These are phyloP conservation scores for Aspergillus ochraceoroseus DNA, from an alignment of 2,329 filamentous ascomycete species.

Conservation along the genomic window DNA sequence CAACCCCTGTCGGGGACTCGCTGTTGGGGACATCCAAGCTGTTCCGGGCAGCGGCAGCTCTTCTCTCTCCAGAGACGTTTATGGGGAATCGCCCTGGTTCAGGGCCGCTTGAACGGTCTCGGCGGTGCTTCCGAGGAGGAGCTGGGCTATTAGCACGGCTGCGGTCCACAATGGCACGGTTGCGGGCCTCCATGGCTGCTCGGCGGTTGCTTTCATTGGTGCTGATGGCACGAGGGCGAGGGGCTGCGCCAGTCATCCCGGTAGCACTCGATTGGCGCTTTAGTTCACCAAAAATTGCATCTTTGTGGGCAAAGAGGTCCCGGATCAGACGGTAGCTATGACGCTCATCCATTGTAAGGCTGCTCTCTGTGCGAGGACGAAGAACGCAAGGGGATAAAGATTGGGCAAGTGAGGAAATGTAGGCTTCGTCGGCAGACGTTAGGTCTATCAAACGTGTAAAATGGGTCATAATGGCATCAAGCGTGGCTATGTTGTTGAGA, in stretches of 20 bases:
- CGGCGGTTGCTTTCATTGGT: constrained; percentile 94
- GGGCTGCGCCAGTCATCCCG: constrained; percentile 49
- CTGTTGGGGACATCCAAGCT: constrained; percentile 76
- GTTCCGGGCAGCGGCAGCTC: constrained; percentile 50
- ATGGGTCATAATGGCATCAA: constrained; percentile 96
- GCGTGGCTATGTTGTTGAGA: constrained; percentile 95
- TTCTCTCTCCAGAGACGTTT: constrained; percentile 55
- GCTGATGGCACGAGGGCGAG: constrained; percentile 77
- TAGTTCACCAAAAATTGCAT: constrained; percentile 89
- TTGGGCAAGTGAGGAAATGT: constrained; percentile 68
- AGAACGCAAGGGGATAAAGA: constrained; percentile 79
- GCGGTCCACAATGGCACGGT: constrained; percentile 67
- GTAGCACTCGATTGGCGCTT: constrained; percentile 61
- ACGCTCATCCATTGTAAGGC: constrained; percentile 90
- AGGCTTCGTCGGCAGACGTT: constrained; percentile 89
- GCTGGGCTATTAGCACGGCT: constrained; percentile 68
- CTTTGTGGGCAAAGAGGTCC: constrained; percentile 89
- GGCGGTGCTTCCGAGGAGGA: constrained; percentile 56
- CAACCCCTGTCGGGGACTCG: constrained; percentile 39
- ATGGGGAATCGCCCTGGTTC: constrained; percentile 86
- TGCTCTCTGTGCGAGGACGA: constrained; percentile 79
- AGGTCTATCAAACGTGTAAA: constrained; percentile 95
- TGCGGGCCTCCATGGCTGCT: constrained; percentile 88
- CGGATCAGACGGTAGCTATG: constrained; percentile 86
- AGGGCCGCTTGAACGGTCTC: constrained; percentile 68